These are phyloP conservation scores for Didymella arachidicola DNA, from an alignment of 2,329 filamentous ascomycete species.

Conservation along the genomic window DNA sequence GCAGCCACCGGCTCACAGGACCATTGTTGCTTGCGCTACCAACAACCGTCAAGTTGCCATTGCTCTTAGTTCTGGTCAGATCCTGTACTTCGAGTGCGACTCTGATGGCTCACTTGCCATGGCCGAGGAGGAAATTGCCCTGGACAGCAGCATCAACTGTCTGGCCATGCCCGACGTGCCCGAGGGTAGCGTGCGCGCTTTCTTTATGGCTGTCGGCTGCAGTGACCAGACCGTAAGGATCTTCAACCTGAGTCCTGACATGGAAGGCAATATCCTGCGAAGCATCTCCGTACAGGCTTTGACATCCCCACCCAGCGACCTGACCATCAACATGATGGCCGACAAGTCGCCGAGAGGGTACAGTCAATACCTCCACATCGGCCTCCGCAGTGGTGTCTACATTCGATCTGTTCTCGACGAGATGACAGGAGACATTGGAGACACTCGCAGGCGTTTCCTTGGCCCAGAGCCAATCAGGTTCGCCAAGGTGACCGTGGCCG, in stretches of 20 bases:
- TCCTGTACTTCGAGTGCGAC: conserved; percentile 98
- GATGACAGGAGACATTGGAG: conserved; percentile 91
- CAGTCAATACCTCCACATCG: conserved; percentile 94
- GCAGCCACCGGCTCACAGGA: conserved; percentile 90
- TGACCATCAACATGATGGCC: conserved; percentile 94
- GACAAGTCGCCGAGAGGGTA: conserved; percentile 89
- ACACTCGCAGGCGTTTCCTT: conserved; percentile 92
- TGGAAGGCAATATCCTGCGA: conserved; percentile 72
- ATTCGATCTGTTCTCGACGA: conserved; percentile 94
- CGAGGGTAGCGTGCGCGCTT: conserved; percentile 85
- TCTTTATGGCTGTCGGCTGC: conserved; percentile 93
- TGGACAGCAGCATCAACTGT: conserved; percentile 94
- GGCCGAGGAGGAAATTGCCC: conserved; percentile 91
- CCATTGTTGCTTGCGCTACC: conserved; percentile 91
- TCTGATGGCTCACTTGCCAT: conserved; percentile 88
- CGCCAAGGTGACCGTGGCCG: conserved; percentile 88
- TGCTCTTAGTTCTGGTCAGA: conserved; percentile 92
- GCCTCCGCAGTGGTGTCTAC: conserved; percentile 93
- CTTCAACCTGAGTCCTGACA: conserved; percentile 86
- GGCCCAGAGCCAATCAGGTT: conserved; percentile 89
- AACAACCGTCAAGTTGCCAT: conserved; percentile 94
- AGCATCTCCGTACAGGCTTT: conserved; percentile 94
- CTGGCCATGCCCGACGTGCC: conserved; percentile 94
- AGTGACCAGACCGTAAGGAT: conserved; percentile 97
- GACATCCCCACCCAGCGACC: conserved; percentile 84